Evolutionary conservation across 495 filamentous ascomycete genomes (phyloP), one percentile per base, ranked within the genome.

Genomic region (Aspergillus affinis): DNA sequence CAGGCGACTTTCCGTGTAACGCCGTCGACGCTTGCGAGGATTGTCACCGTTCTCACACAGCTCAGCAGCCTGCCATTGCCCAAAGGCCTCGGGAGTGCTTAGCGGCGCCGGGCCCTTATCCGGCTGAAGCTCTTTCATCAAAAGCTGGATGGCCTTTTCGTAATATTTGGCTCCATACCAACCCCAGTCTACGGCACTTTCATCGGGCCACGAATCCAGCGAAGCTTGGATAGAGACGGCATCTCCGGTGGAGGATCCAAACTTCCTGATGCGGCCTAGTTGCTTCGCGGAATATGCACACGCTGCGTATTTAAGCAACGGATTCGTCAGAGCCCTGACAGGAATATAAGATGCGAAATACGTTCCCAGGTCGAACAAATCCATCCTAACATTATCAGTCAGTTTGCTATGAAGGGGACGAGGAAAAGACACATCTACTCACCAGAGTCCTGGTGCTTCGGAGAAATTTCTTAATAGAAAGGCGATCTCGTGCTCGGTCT

Each of bases 221-320:
- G 72, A 69, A 15, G 83, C 80, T 66, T 80, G 79, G 19, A 72
- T 74, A 13, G 75, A 74, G 23, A 75, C 79, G 32, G 74, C 72
- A 0, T 81, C 82, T 32, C 81, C 77, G 63, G 81, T 71, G 10
- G 78, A 65, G 0, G 81, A 74, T 66, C 83, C 83, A 23, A 70
- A 66, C 20, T 78, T 79, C 60, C 78, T 73, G 9, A 86, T 82
- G 48, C 82, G 76, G 15, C 79, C 79, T n/a, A 87, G 66, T 61
- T 86, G 81, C 59, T 87, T 88, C 18, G 84, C 86, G 6, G 84
- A 79, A 60, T 84, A 83, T 27, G 85, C 84, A 59, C 83, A 82
- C 12, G 84, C 83, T 7, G 85, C 82, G 62, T 83, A 84, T 60
- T 84, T 81, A 30, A 87, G 66, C 9, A 88, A 72, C 7, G 82